Conservation (phyloP, 225 moss, liverwort and hornwort genomes). For the Polytrichum commune region DNA sequence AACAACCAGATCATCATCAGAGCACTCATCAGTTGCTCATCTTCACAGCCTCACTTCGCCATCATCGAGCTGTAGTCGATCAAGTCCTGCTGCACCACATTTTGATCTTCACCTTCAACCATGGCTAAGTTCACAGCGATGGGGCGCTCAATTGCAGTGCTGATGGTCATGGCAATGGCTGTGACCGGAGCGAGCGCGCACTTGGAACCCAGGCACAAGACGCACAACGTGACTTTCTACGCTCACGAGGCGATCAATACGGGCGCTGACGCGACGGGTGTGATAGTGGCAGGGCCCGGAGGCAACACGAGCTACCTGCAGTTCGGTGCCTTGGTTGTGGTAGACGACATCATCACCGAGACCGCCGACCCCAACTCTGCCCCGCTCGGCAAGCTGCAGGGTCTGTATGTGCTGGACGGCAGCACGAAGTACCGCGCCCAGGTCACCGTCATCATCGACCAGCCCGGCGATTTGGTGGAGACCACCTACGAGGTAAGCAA, state of each 20-base stretch:
- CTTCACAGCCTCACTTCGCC: too few species aligned
- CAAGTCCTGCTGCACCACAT: too few species aligned
- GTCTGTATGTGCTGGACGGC: conserved; percentile 2
- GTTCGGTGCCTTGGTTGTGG: background rate
- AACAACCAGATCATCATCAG: too few species aligned
- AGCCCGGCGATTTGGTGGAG: conserved; percentile 12
- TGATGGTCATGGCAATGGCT: background rate
- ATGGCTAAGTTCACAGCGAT: background rate
- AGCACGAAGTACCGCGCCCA: conserved; percentile 4
- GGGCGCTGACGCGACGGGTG: background rate
- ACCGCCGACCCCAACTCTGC: conserved; percentile 7
- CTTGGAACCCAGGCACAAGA: background rate
- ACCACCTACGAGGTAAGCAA: conserved; percentile 10
- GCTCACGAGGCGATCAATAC: background rate
- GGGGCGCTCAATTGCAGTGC: background rate
- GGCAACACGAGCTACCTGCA: background rate
- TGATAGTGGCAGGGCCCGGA: conserved; percentile 1
- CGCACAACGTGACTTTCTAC: conserved; percentile 1
- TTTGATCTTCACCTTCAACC: too few species aligned
- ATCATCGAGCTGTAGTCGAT: too few species aligned
- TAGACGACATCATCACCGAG: background rate
- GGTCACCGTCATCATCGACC: conserved; percentile 3
- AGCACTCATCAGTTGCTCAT: too few species aligned
- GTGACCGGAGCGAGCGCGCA: background rate
- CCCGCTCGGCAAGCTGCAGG: conserved; percentile 5